phyloP scores from a whole-genome alignment of 2,329 filamentous ascomycete genomes.

The Trichophyton schoenleinii region DNA sequence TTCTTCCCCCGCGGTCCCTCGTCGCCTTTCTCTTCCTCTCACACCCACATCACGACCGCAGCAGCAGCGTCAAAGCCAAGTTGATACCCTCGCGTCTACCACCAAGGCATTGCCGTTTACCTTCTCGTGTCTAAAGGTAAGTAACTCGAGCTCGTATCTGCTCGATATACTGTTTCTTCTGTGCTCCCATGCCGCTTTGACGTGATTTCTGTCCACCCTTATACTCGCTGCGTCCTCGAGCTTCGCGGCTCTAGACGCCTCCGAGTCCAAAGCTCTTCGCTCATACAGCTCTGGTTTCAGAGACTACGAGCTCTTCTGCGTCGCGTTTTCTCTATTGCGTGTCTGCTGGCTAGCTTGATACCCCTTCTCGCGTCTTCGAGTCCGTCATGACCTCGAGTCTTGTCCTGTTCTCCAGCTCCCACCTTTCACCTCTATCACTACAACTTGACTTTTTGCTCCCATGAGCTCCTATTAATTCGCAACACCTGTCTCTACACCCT shows the following conservation, averaged over 20 bases:
- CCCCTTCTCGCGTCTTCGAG: neutral
- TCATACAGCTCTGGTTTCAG: neutral
- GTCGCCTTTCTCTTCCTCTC: slow-evolving; percentile 6
- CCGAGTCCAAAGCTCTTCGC: neutral
- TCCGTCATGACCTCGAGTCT: neutral
- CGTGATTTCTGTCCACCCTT: neutral
- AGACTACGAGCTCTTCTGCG: neutral
- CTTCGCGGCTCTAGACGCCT: neutral
- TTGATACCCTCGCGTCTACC: neutral
- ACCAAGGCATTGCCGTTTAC: neutral
- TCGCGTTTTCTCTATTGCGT: neutral
- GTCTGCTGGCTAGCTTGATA: neutral
- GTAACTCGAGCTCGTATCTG: neutral
- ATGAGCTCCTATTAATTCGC: neutral
- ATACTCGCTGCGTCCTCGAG: neutral
- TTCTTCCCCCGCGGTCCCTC: neutral
- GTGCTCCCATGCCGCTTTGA: neutral
- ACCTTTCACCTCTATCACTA: neutral
- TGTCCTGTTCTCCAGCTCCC: neutral
- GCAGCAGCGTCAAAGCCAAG: neutral
- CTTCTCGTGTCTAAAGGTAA: neutral
- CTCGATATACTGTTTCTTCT: neutral
- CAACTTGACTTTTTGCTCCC: neutral
- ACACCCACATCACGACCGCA: neutral
- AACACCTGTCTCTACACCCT: neutral